These are phyloP conservation scores for Fusarium musae DNA, from an alignment of 2,329 filamentous ascomycete genomes.

Conservation along the genomic window DNA sequence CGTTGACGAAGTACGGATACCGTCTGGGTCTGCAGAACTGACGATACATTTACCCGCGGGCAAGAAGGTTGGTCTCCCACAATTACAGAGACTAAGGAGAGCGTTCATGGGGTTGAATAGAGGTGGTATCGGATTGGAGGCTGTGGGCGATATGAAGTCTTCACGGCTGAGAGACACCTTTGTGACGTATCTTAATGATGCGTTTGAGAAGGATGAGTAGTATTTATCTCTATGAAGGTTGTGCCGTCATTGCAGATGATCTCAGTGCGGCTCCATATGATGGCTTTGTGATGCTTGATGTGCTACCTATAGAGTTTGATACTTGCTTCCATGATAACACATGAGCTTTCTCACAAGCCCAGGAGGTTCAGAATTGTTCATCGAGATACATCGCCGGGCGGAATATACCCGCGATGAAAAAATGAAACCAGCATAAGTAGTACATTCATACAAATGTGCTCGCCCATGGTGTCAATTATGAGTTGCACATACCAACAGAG, in stretches of 20 bases:
- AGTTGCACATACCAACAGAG: slow-evolving; percentile 5
- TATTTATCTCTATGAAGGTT: not conserved
- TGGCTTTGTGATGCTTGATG: not conserved
- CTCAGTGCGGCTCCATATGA: not conserved
- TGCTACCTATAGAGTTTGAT: not conserved
- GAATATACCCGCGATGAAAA: not conserved
- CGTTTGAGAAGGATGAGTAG: slow-evolving; percentile 68
- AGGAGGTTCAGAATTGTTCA: not conserved
- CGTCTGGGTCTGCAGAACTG: slow-evolving; percentile 55
- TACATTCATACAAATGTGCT: not conserved
- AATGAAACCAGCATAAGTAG: not conserved
- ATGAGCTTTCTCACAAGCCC: not conserved
- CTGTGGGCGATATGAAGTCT: slow-evolving; percentile 63
- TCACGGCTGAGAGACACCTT: slow-evolving; percentile 71
- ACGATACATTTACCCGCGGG: slow-evolving; percentile 71
- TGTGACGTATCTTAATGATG: slow-evolving; percentile 73
- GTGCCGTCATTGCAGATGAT: not conserved
- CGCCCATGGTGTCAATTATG: not conserved
- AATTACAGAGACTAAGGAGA: slow-evolving; percentile 80
- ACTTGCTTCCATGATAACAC: not conserved
- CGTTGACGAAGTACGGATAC: slow-evolving; percentile 65
- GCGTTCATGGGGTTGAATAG: slow-evolving; percentile 83
- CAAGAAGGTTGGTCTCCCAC: slow-evolving; percentile 74
- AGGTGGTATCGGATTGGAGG: slow-evolving; percentile 71
- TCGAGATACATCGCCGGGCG: not conserved